Conservation (phyloP, 305 asterid genomes). For the Fraxinus sp. region DNA sequence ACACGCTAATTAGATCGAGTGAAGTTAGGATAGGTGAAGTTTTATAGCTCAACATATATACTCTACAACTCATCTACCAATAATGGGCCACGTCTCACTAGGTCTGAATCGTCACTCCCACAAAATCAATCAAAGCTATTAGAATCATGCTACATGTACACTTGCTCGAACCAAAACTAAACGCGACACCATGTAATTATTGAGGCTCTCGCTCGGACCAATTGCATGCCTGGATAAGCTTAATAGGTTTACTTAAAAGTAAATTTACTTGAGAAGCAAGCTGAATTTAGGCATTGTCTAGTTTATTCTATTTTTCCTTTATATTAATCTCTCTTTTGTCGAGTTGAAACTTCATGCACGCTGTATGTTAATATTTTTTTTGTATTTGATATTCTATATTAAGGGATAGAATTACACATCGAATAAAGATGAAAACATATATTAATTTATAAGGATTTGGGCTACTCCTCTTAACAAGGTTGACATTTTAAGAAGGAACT, state of each 20-base stretch:
- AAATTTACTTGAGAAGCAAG: background rate
- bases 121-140: background rate
- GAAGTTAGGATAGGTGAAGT: background rate
- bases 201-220: background rate
- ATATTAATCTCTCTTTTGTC: background rate
- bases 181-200: background rate
- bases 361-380: too few relatives aligned
- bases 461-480: too few relatives aligned
- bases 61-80: background rate
- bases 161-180: too few relatives aligned
- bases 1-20: background rate
- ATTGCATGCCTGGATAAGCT: background rate
- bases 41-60: too few relatives aligned
- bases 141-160: too few relatives aligned
- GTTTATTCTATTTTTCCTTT: background rate
- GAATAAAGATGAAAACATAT: too few relatives aligned
- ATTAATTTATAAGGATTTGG: too few relatives aligned
- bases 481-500: too few relatives aligned
- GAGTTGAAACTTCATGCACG: background rate
- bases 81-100: background rate
- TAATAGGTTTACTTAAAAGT: background rate
- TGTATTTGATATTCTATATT: too few relatives aligned
- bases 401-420: too few relatives aligned
- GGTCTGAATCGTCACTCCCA: background rate
- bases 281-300: background rate